phyloP scores from a whole-genome alignment of 1,284 basidiomycete genomes.

The Xanthoconium separans region DNA sequence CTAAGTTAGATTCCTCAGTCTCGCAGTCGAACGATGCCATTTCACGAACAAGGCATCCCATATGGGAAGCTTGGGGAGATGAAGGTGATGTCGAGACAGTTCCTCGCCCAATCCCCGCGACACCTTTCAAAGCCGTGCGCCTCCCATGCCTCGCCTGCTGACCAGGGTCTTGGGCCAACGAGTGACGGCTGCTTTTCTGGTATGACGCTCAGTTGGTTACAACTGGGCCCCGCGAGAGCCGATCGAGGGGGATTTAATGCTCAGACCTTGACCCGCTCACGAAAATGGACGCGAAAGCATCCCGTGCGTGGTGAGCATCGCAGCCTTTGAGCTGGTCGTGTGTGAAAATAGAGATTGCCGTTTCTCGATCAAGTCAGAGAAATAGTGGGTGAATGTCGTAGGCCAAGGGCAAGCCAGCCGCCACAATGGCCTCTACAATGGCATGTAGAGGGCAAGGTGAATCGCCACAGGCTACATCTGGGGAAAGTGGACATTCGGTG shows the following conservation, averaged over 20 bases:
- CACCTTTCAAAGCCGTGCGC: conserved; percentile 26
- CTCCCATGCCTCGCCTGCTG: conserved; percentile 24
- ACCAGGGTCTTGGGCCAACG: conserved; percentile 28
- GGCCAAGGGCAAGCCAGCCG: too few species aligned
- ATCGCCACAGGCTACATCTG: too few species aligned
- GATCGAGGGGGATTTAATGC: conserved; percentile 31
- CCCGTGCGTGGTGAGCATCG: conserved; percentile 30
- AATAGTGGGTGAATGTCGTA: too few species aligned
- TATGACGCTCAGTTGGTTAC: conserved; percentile 32
- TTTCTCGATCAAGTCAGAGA: not conserved
- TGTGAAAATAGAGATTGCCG: not conserved
- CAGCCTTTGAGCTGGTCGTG: conserved; percentile 34
- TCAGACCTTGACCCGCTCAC: conserved; percentile 39
- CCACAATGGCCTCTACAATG: too few species aligned
- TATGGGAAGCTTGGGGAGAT: conserved; percentile 18
- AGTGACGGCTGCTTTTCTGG: conserved; percentile 27
- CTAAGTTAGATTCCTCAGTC: not conserved
- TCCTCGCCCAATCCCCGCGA: conserved; percentile 29
- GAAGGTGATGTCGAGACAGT: conserved; percentile 3
- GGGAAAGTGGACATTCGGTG: too few species aligned
- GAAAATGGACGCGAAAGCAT: conserved; percentile 10
- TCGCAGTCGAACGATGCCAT: not conserved
- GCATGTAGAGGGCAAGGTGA: too few species aligned
- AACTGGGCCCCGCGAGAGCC: conserved; percentile 33
- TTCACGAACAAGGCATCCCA: conserved; percentile 18